Conservation (phyloP, 257 asterid species). For the Jasminum sambac region DNA sequence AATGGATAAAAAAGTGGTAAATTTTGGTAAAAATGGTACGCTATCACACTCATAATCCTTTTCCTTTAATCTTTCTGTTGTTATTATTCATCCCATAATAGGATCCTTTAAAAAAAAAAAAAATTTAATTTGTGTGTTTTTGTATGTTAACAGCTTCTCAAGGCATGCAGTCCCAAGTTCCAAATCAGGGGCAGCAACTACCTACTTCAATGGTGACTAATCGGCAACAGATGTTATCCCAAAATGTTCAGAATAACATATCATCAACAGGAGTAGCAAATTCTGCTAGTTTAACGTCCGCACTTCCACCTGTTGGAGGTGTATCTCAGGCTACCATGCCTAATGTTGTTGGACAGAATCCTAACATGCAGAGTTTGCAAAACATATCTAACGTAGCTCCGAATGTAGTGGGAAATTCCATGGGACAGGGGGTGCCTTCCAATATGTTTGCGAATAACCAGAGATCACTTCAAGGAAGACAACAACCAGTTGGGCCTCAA, state of each 20-base stretch:
- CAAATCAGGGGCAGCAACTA: conserved; percentile 69
- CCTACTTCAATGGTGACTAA: conserved; percentile 55
- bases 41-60: conserved; percentile 12
- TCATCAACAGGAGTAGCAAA: conserved; percentile 63
- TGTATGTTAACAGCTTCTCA: conserved; percentile 55
- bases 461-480: conserved; percentile 78
- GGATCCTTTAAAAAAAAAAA: too few relatives aligned
- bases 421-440: conserved; percentile 76
- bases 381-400: conserved; percentile 57
- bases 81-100: conserved; percentile 11
- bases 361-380: conserved; percentile 69
- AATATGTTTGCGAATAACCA: conserved; percentile 76
- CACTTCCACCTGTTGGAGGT: conserved; percentile 58
- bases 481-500: conserved; percentile 61
- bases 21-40: too few relatives aligned
- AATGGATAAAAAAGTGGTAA: too few relatives aligned
- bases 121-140: conserved; percentile 10
- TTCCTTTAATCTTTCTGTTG: conserved; percentile 3
- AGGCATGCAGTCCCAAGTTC: conserved; percentile 73
- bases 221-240: conserved; percentile 77
- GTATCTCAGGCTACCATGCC: conserved; percentile 63
- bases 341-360: conserved; percentile 66
- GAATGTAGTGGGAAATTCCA: conserved; percentile 57
- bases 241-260: conserved; percentile 64
- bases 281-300: conserved; percentile 66